These are phyloP conservation scores for Brasenia schreberi DNA, from an alignment of 164 flowering plant species.

Conservation along the genomic window DNA sequence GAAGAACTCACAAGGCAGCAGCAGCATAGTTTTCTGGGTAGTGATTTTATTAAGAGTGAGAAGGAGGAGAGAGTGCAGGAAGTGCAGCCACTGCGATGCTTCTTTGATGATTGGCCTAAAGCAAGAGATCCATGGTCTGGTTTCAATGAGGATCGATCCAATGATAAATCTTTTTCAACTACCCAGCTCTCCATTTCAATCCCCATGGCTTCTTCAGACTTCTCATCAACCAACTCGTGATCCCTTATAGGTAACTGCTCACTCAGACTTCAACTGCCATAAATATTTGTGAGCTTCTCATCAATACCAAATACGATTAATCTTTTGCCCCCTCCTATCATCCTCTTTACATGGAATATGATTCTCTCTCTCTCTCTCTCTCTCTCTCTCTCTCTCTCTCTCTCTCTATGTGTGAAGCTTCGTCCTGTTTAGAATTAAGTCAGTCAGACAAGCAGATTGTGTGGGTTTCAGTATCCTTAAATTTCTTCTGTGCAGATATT, in stretches of 20 bases:
- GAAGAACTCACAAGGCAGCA: conserved; percentile 4
- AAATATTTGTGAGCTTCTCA: too few species aligned
- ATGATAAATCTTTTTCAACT: conserved; percentile 17
- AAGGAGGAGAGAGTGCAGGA: conserved; percentile 22
- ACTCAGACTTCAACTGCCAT: too few species aligned
- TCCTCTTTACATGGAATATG: neutral
- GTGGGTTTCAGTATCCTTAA: too few species aligned
- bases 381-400: too few species aligned
- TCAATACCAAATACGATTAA: too few species aligned
- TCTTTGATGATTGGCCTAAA: conserved; percentile 72
- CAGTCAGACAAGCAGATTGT: too few species aligned
- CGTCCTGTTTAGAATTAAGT: too few species aligned
- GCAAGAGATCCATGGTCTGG: conserved; percentile 34
- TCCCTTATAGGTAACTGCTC: neutral
- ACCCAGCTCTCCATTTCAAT: conserved; percentile 71
- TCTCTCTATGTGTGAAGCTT: too few species aligned
- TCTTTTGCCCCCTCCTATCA: neutral
- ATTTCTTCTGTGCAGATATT: too few species aligned
- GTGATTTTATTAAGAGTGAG: conserved; percentile 24
- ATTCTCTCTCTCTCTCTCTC: neutral
- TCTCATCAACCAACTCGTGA: conserved; percentile 4
- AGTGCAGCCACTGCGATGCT: conserved; percentile 44
- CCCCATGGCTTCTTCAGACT: conserved; percentile 34
- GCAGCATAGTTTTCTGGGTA: conserved; percentile 30
- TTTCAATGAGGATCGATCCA: conserved; percentile 22